phyloP scores from a whole-genome alignment of 306 rosid genomes.

The Quercus alba region DNA sequence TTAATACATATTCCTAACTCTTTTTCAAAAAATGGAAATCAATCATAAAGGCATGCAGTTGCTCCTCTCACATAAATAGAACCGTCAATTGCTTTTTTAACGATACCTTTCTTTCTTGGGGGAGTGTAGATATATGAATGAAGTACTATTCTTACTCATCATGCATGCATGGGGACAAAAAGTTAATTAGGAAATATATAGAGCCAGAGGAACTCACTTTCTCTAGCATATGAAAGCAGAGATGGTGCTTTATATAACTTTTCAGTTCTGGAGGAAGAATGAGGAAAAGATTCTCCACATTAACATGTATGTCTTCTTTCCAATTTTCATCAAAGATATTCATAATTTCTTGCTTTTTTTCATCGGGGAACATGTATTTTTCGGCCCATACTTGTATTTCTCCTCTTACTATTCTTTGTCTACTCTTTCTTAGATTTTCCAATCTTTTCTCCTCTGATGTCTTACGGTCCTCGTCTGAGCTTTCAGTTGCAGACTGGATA shows the following conservation, averaged over 20 bases:
- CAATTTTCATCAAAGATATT: conserved; percentile 77
- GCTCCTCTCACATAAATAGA: too few relatives aligned
- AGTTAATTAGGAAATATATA: not conserved
- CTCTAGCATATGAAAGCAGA: conserved; percentile 78
- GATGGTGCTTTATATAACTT: conserved; percentile 75
- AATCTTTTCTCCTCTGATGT: conserved; percentile 50
- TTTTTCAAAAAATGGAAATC: too few relatives aligned
- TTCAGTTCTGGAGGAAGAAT: conserved; percentile 70
- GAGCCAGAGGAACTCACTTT: conserved; percentile 46
- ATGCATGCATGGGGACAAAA: too few relatives aligned
- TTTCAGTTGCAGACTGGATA: too few relatives aligned
- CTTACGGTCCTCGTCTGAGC: conserved; percentile 34
- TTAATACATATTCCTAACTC: too few relatives aligned
- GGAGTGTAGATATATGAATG: too few relatives aligned
- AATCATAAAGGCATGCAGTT: too few relatives aligned
- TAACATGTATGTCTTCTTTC: conserved; percentile 89
- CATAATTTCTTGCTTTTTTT: conserved; percentile 69
- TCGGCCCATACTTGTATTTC: conserved; percentile 94
- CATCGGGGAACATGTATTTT: conserved; percentile 70
- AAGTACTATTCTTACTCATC: too few relatives aligned
- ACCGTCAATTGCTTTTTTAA: too few relatives aligned
- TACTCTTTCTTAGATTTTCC: conserved; percentile 29
- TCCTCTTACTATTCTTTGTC: conserved; percentile 22
- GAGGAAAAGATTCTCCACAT: conserved; percentile 61
- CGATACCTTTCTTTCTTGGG: too few relatives aligned